These are phyloP conservation scores for Meyerozyma carpophila DNA, from an alignment of 1,139 yeast species.

Conservation along the genomic window DNA sequence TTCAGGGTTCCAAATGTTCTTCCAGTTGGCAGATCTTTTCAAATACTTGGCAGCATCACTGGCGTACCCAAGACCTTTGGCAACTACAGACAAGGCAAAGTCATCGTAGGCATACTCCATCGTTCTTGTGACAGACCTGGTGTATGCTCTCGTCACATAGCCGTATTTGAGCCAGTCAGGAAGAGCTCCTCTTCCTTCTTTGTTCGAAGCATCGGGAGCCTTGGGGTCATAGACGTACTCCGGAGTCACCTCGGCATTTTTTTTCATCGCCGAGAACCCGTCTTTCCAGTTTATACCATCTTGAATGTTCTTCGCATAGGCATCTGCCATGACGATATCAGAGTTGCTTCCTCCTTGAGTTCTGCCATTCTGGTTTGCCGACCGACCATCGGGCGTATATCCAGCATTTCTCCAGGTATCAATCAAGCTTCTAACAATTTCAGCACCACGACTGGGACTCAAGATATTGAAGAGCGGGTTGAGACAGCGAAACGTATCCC, in stretches of 20 bases:
- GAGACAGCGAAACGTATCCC: constrained; percentile 35
- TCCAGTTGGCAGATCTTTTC: constrained; percentile 31
- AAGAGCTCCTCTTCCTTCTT: constrained; percentile 28
- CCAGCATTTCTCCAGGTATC: constrained; percentile 29
- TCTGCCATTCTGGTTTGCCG: constrained; percentile 33
- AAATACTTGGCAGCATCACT: constrained; percentile 24
- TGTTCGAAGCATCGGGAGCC: constrained; percentile 24
- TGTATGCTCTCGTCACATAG: constrained; percentile 22
- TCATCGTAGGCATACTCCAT: constrained; percentile 36
- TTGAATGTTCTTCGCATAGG: constrained; percentile 23
- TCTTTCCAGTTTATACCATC: constrained; percentile 22
- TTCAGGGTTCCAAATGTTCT: constrained; percentile 31
- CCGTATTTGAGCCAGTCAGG: constrained; percentile 27
- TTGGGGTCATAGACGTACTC: constrained; percentile 19
- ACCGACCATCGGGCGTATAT: constrained; percentile 34
- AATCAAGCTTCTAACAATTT: constrained; percentile 23
- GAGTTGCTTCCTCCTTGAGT: constrained; percentile 39
- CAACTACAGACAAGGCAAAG: constrained; percentile 29
- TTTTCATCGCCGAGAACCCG: constrained; percentile 29
- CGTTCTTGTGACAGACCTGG: constrained; percentile 31
- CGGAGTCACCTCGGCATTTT: constrained; percentile 32
- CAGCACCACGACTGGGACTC: constrained; percentile 24
- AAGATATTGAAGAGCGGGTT: constrained; percentile 27
- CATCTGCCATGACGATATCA: constrained; percentile 37
- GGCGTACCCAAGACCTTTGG: constrained; percentile 22